phyloP scores from a whole-genome alignment of 352 stramenopile genomes.

The Globisporangium rhizosaccharum region DNA sequence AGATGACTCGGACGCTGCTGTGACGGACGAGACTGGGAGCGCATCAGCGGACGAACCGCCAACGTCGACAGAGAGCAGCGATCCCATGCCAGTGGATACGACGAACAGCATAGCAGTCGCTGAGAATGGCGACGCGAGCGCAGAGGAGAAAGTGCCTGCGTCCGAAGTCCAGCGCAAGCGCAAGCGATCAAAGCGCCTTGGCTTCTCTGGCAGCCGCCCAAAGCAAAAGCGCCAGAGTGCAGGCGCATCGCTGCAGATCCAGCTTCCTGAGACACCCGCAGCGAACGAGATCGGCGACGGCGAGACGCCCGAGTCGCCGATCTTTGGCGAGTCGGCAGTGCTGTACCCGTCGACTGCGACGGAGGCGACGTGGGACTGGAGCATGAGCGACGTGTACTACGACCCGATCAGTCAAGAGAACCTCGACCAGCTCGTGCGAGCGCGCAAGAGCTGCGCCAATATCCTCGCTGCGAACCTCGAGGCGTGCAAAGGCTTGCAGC shows the following conservation, averaged over 20 bases:
- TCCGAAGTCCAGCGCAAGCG: slow-evolving; percentile 19
- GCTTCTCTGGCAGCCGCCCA: slow-evolving; percentile 19
- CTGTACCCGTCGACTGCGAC: slow-evolving; percentile 33
- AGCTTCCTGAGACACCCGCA: slow-evolving; percentile 16
- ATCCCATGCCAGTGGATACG: neutral
- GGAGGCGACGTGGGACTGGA: slow-evolving; percentile 52
- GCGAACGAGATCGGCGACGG: slow-evolving; percentile 12
- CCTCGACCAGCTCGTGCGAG: slow-evolving; percentile 45
- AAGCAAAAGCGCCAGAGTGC: slow-evolving; percentile 13
- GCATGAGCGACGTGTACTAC: slow-evolving; percentile 55
- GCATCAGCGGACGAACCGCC: slow-evolving; percentile 5
- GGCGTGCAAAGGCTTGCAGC: slow-evolving; percentile 16
- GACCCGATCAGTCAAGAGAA: slow-evolving; percentile 37
- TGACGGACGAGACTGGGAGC: slow-evolving; percentile 5
- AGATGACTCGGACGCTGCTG: slow-evolving; percentile 9
- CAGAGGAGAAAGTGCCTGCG: slow-evolving; percentile 1
- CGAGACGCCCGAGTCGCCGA: slow-evolving; percentile 26
- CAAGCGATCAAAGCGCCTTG: slow-evolving; percentile 42
- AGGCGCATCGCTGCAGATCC: slow-evolving; percentile 19
- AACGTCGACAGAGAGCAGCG: neutral
- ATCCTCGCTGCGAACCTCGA: slow-evolving; percentile 42
- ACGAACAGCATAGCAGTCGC: neutral
- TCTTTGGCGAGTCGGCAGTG: slow-evolving; percentile 36
- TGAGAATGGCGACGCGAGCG: neutral
- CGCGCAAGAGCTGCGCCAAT: slow-evolving; percentile 48